Base-by-base conservation (phyloP, 768 basidiomycete genomes). In the Termitomyces heimii region DNA sequence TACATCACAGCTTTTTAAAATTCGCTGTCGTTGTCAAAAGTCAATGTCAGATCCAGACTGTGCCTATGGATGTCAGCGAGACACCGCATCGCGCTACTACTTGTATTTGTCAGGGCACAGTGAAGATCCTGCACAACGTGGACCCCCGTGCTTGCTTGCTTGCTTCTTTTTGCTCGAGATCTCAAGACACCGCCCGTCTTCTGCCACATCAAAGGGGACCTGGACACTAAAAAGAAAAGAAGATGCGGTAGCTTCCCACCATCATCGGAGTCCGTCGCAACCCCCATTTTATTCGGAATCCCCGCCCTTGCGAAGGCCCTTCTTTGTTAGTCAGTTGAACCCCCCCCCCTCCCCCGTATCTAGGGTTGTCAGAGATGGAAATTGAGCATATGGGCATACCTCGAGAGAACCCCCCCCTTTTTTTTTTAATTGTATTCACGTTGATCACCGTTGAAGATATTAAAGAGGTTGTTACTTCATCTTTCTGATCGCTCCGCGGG, bases 201-300 rank as follows among this genome's bases (percentile, higher is more conserved):
- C 54, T 40, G n/a, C n/a, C n/a, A 29, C 34, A 44, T 32, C 22
- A 37, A 52, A 44, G 2, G 14, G 4, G 8, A 31, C 16, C 32
- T 35, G 20, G 44, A 31, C 44, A 24, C 12, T n/a, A n/a, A 20
- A 31, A 53, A 37, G 52, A 28, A 26, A n/a, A 20, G 40, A 53
- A 37, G 52, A 28, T n/a, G 9, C 34, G 3, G 16, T 10, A 32
- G 45, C 22, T 52, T 57, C 56, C 55, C 26, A 40, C 43, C 56
- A 57, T 57, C 56, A 57, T 52, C 50, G 48, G 56, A 56, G 39
- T 12, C 28, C 39, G 40, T 35, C 12, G 5, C n/a, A 29, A 28
- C 12, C 32, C 37, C 14, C 28, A 24, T 50, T 56, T 49, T 16
- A n/a, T n/a, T n/a, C n/a, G 5, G 29, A 56, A 22, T 35, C 52